Base-by-base conservation (phyloP, 2,329 filamentous ascomycete genomes). In the Plectosphaerella plurivora region DNA sequence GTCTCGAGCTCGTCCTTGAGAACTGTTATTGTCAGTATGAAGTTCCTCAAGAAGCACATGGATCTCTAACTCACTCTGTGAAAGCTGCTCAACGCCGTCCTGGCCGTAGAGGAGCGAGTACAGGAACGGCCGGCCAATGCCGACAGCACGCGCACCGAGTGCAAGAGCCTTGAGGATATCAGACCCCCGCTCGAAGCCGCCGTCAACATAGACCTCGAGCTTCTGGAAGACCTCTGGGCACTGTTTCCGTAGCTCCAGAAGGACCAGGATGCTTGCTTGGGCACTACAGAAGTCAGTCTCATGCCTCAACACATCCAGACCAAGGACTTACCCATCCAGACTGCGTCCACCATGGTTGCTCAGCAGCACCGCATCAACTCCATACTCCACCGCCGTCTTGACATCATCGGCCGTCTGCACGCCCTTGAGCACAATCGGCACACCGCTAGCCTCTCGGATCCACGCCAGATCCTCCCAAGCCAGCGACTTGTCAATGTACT, bases 331-430 rank as follows among this genome's bases (percentile, higher is more conserved):
- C 41, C 41, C 41, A 22, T 81, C 77, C 1, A 76, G 61, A 49
- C 68, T 75, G 37, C 87, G 67, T 0, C 87, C 87, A 2, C 86
- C 87, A 63, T 91, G 87, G 59, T 91, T 91, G 15, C 77, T 81
- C 2, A 90, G 72, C 1, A 90, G 76, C 47, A 91, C 87, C 0
- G 82, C 87, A 57, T 89, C 81, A 3, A 81, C 79, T 0, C 83
- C 85, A 12, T 75, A 61, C 49, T 86, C 75, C 35, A 84, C 74
- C 2, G 83, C 83, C 58, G 72, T 75, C 51, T 74, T 70, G 14
- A 86, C 86, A 65, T 91, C 87, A 37, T 74, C 72, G 0, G 81
- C 78, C 15, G 78, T 81, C 69, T 89, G 85, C n/a, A 91, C 80
- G 0, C 87, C 87, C 66, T 90, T 91, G 22, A 90, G 47, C 57